Evolutionary conservation across 2,329 filamentous ascomycete genomes (phyloP).

Genomic region (Sporothrix protearum): DNA sequence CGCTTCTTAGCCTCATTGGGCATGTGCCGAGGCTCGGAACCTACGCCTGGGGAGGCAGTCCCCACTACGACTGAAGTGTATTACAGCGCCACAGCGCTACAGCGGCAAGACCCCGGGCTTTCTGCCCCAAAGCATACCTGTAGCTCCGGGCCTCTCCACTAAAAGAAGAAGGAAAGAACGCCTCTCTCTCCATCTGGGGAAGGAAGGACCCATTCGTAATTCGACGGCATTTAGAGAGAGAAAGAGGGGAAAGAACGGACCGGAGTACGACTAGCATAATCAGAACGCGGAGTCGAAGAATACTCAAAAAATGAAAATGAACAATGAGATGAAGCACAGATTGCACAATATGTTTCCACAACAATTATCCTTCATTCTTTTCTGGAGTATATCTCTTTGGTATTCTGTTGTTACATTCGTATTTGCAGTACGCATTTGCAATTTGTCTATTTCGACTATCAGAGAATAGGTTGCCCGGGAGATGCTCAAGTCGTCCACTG

Average conservation of each 20-base stretch:
- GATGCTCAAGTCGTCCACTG: neutral
- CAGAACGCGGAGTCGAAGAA: neutral
- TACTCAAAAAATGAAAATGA: neutral
- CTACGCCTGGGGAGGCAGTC: neutral
- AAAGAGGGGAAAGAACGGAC: neutral
- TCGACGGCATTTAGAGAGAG: conserved; percentile 4
- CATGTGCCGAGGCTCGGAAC: conserved; percentile 23
- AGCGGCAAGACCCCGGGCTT: conserved; percentile 5
- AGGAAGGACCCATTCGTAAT: conserved; percentile 3
- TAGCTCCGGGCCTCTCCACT: conserved; percentile 1
- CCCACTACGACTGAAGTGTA: neutral
- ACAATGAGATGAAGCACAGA: neutral
- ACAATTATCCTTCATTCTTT: neutral
- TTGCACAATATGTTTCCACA: neutral
- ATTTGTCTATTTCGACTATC: neutral
- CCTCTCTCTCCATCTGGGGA: neutral
- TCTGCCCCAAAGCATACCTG: conserved; percentile 11
- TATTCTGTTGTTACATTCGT: neutral
- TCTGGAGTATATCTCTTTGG: neutral
- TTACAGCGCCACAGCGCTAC: neutral
- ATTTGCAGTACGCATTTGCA: neutral
- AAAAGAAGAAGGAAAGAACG: neutral
- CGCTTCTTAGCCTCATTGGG: conserved; percentile 12
- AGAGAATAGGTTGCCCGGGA: neutral
- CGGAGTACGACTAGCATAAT: neutral